These are phyloP conservation scores for Paspalum vaginatum DNA, from an alignment of 176 grass and related monocot species.

Conservation along the genomic window DNA sequence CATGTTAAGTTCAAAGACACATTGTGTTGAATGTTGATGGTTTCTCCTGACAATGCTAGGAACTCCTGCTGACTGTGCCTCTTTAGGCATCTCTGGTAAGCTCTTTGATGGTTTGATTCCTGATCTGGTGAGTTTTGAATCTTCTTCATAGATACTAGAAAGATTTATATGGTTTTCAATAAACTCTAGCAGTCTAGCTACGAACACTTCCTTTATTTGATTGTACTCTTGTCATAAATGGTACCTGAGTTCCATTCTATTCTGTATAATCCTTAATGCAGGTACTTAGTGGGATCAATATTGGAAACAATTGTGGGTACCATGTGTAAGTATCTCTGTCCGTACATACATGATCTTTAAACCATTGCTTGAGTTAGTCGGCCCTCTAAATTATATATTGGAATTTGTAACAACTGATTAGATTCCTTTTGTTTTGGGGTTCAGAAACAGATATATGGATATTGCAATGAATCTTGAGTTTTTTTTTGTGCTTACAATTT, in stretches of 20 bases:
- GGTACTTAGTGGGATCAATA: slow-evolving; percentile 94
- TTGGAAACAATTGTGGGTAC: slow-evolving; percentile 86
- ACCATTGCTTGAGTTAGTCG: slow-evolving; percentile 3
- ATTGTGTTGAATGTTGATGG: neutral
- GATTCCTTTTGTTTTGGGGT: slow-evolving; percentile 15
- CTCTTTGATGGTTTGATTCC: slow-evolving; percentile 86
- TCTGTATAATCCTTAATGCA: slow-evolving; percentile 53
- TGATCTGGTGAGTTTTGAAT: slow-evolving; percentile 67
- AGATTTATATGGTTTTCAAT: neutral
- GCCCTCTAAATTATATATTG: slow-evolving; percentile 14
- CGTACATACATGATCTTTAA: slow-evolving; percentile 20
- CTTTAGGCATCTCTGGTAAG: slow-evolving; percentile 92
- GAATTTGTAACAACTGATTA: slow-evolving; percentile 4
- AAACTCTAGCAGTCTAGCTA: slow-evolving; percentile 11
- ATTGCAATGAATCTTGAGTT: slow-evolving; percentile 1
- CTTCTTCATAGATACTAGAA: slow-evolving; percentile 23
- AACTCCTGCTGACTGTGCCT: slow-evolving; percentile 90
- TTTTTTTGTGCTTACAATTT: slow-evolving; percentile 51
- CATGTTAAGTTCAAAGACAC: neutral
- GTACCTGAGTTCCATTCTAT: neutral
- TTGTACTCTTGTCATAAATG: slow-evolving; percentile 12
- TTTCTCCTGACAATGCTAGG: slow-evolving; percentile 57
- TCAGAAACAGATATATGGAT: neutral
- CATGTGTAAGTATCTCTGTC: slow-evolving; percentile 67
- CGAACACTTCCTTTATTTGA: neutral